phyloP scores from a whole-genome alignment of 2,329 filamentous ascomycete genomes.

The Sporothrix inflata region DNA sequence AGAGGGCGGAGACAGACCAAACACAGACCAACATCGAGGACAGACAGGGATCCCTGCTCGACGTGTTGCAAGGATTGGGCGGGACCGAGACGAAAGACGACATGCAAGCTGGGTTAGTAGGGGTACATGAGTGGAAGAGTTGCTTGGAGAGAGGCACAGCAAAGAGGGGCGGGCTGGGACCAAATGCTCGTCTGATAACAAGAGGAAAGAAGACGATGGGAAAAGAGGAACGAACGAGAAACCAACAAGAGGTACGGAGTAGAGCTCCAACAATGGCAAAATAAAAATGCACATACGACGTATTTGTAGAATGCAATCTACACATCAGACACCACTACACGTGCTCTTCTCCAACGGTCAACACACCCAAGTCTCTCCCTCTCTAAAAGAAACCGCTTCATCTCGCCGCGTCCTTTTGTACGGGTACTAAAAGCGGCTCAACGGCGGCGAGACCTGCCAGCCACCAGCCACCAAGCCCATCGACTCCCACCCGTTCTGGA shows the following conservation, averaged over 20 bases:
- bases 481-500: not conserved
- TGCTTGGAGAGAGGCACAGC: too few species aligned
- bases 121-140: too few species aligned
- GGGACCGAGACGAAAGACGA: not conserved
- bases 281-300: not conserved
- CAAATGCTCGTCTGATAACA: not conserved
- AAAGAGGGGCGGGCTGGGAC: not conserved
- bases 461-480: not conserved
- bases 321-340: not conserved
- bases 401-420: not conserved
- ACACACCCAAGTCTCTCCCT: not conserved
- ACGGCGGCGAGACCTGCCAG: not conserved
- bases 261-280: not conserved
- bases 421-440: not conserved
- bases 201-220: too few species aligned
- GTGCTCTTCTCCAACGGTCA: constrained; percentile 11
- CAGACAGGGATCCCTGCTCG: not conserved
- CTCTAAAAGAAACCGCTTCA: not conserved
- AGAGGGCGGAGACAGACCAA: not conserved
- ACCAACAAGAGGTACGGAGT: not conserved
- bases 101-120: too few species aligned
- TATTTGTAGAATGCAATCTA: not conserved
- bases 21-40: not conserved
- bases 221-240: not conserved
- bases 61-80: constrained; percentile 4